Percentiles rank a stretch among this genome's conserved stretches.
These are phyloP conservation scores for Zopfia rhizophila DNA, from an alignment of 2,329 filamentous ascomycete genomes.

Conservation along the genomic window DNA sequence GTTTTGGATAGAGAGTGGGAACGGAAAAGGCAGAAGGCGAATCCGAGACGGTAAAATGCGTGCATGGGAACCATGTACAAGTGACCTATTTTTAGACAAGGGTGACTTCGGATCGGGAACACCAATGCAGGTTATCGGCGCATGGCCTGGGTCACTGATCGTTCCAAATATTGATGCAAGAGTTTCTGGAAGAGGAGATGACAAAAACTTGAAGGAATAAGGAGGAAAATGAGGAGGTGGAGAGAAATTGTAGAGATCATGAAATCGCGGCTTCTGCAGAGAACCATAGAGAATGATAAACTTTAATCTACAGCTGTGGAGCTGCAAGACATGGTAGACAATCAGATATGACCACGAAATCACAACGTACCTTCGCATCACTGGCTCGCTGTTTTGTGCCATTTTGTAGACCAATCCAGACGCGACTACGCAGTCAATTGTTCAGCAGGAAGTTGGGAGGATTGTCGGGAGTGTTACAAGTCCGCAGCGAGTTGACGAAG, in stretches of 20 bases:
- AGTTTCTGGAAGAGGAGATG: slow-evolving; percentile 6
- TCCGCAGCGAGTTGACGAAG: background rate
- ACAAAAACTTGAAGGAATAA: slow-evolving; percentile 1
- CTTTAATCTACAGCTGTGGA: slow-evolving; percentile 5
- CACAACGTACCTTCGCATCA: slow-evolving; percentile 72
- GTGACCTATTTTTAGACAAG: slow-evolving; percentile 49
- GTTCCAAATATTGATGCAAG: slow-evolving; percentile 28
- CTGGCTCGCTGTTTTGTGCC: slow-evolving; percentile 61
- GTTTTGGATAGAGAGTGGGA: slow-evolving; percentile 9
- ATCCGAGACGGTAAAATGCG: slow-evolving; percentile 45
- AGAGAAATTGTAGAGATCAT: background rate
- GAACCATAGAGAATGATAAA: background rate
- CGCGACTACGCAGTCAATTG: no score
- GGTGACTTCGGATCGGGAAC: slow-evolving; percentile 47
- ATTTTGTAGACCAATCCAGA: slow-evolving; percentile 43
- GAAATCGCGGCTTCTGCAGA: slow-evolving; percentile 1
- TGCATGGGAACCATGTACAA: slow-evolving; percentile 44
- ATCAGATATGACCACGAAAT: slow-evolving; percentile 22
- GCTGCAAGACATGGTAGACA: slow-evolving; percentile 5
- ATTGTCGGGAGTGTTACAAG: background rate
- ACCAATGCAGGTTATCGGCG: slow-evolving; percentile 52
- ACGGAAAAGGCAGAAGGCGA: slow-evolving; percentile 29
- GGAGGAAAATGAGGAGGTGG: background rate
- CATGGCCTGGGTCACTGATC: slow-evolving; percentile 38
- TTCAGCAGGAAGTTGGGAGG: slow-evolving; percentile 14